Evolutionary conservation across 2,329 filamentous ascomycete genomes (phyloP), one percentile per base, ranked within the genome.

Genomic region (Ilyonectria sp.): DNA sequence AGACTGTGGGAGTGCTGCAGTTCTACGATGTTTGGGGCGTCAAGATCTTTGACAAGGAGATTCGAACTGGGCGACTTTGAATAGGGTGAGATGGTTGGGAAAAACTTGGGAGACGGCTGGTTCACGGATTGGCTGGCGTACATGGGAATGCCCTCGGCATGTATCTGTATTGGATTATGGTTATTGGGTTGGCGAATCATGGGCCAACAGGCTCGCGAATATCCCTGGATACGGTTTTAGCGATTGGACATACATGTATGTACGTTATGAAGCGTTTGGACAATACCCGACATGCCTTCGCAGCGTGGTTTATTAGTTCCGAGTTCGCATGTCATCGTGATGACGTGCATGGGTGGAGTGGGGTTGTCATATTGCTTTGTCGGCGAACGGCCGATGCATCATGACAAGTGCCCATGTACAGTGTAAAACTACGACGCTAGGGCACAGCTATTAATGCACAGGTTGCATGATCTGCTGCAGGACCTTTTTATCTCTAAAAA

Each of bases 11-110:
- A 2, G 79, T 79, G 17, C 62, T 82, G 44, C 80, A 79, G 46
- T 82, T 81, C 65, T 81, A 81, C 54, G 80, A 82, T 37, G 80
- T 81, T 10, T 81, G 80, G 80, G 87, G 82, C 0, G 82, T 90
- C 40, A 82, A 82, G 68, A 90, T 91, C 56, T 91, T 90, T 69
- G 83, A 87, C 71, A 90, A 89, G 77, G 87, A 90, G 74, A 78
- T 90, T 55, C 80, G 85, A 35, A 77, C 69, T 47, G 79, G 79
- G 21, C 73, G 76, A 53, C 63, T 80, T 15, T 80, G 60, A 76
- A 29, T 11, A 7, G 31, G 29, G 52, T 49, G 31, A 23, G 54
- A 60, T 37, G 40, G 19, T 7, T 8, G 6, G 40, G 40, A n/a
- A n/a, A 43, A 43, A 33, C 68, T 56, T 68, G 63, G 61, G 66